A percentile compares a stretch with the other conserved stretches of the same genome.
phyloP scores from a whole-genome alignment of 345 rosid genomes.

The Triadica sebifera region DNA sequence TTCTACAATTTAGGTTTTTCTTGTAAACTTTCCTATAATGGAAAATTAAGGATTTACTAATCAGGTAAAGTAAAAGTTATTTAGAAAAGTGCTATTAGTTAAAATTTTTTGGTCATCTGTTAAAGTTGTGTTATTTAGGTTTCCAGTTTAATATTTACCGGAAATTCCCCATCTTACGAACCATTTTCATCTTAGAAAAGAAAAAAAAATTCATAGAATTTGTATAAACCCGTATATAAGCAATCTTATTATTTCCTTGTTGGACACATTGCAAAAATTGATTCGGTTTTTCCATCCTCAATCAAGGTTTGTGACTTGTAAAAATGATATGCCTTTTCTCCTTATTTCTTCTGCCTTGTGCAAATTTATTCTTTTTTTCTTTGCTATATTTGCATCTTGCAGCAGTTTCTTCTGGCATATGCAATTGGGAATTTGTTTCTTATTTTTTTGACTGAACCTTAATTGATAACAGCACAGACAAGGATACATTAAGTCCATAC shows the following conservation, averaged over 20 bases:
- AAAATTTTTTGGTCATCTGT: not conserved
- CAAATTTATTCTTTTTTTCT: not conserved
- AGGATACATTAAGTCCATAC: not conserved
- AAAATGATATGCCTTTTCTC: not conserved
- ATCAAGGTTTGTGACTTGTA: not conserved
- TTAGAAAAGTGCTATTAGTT: not conserved
- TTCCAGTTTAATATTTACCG: not conserved
- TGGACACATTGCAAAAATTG: not conserved
- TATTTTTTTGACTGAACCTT: not conserved
- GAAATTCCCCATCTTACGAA: not conserved
- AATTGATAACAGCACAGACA: not conserved
- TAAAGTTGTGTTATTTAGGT: not conserved
- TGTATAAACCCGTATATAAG: not conserved
- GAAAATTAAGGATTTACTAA: not conserved
- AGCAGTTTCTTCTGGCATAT: not conserved
- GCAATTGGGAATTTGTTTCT: not conserved
- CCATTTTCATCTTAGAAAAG: not conserved
- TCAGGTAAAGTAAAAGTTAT: not conserved
- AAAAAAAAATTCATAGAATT: too few relatives aligned
- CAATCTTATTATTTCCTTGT: not conserved
- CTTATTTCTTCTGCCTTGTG: not conserved
- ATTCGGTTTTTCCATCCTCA: not conserved
- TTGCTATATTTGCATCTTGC: not conserved
- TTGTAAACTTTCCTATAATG: not conserved
- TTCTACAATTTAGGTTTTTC: not conserved